phyloP scores from a whole-genome alignment of 2,329 filamentous ascomycete genomes.

The Emergomyces orientalis region DNA sequence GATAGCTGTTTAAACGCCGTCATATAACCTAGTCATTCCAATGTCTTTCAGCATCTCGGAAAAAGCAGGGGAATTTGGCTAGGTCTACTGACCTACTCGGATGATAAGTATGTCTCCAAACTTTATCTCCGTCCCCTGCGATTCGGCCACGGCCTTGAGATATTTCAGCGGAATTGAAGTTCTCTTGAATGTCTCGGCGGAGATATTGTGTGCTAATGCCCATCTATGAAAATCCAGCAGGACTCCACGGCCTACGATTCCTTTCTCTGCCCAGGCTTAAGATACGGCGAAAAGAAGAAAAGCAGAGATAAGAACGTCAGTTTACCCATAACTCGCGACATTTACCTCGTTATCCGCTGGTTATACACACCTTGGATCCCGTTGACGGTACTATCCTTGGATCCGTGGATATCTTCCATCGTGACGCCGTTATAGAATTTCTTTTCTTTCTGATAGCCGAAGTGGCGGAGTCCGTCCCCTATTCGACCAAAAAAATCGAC shows the following conservation, averaged over 20 bases:
- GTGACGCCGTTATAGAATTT: constrained; percentile 44
- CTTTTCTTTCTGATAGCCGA: constrained; percentile 31
- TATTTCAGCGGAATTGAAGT: constrained; percentile 31
- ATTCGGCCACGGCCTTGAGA: constrained; percentile 33
- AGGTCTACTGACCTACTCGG: constrained; percentile 36
- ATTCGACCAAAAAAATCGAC: not conserved
- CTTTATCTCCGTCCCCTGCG: constrained; percentile 38
- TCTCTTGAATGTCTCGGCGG: constrained; percentile 34
- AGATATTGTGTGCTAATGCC: constrained; percentile 33
- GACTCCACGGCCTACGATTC: constrained; percentile 39
- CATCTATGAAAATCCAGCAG: constrained; percentile 44
- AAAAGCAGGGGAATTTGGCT: constrained; percentile 21
- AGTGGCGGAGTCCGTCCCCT: constrained; percentile 44
- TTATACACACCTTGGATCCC: constrained; percentile 40
- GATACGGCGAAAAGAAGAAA: constrained; percentile 14
- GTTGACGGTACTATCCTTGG: constrained; percentile 37
- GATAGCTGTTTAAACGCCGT: constrained; percentile 10
- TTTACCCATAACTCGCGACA: not conserved
- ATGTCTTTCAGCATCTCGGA: not conserved
- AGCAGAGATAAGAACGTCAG: constrained; percentile 27
- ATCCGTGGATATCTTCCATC: constrained; percentile 38
- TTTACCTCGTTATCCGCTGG: not conserved
- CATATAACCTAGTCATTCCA: constrained; percentile 15
- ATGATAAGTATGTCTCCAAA: constrained; percentile 47
- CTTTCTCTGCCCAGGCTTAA: constrained; percentile 13